Conservation (phyloP, 805 yeast genomes). For the Ogataea paraovalis region DNA sequence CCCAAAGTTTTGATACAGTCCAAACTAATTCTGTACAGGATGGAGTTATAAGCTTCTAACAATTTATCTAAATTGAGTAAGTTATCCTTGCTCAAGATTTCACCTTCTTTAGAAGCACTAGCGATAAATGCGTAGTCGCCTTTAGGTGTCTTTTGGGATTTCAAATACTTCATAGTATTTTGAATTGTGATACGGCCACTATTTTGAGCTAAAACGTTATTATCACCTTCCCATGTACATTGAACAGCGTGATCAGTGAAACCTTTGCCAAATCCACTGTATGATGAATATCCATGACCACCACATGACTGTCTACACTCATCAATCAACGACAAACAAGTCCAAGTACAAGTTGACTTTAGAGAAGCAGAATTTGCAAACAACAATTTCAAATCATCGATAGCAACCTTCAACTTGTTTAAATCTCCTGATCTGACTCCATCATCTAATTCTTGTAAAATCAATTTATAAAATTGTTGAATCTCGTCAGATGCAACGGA, state of each 20-base stretch:
- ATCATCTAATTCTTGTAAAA: conserved; percentile 50
- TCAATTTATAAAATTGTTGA: conserved; percentile 44
- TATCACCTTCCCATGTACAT: conserved; percentile 98
- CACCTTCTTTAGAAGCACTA: conserved; percentile 23
- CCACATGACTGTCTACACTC: conserved; percentile 93
- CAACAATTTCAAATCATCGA: conserved; percentile 66
- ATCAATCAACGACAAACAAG: conserved; percentile 72
- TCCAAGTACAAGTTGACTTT: conserved; percentile 89
- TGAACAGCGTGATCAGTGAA: conserved; percentile 95
- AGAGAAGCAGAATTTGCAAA: conserved; percentile 84
- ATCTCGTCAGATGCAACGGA: conserved; percentile 67
- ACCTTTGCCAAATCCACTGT: conserved; percentile 85
- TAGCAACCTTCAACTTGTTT: conserved; percentile 40
- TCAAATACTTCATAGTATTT: conserved; percentile 34
- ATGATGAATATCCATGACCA: conserved; percentile 94
- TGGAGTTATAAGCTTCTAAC: conserved; percentile 36
- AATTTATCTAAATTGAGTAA: conserved; percentile 30
- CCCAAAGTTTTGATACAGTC: conserved; percentile 31
- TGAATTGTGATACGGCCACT: conserved; percentile 76
- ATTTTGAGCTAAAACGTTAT: conserved; percentile 77
- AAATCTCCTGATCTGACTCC: conserved; percentile 48
- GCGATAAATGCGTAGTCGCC: conserved; percentile 41
- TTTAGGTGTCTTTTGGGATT: conserved; percentile 42
- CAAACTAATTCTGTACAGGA: conserved; percentile 37
- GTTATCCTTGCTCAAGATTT: conserved; percentile 30